Evolutionary conservation across 2,329 filamentous ascomycete species (phyloP).

Genomic region (Exutisphaerella laricina): DNA sequence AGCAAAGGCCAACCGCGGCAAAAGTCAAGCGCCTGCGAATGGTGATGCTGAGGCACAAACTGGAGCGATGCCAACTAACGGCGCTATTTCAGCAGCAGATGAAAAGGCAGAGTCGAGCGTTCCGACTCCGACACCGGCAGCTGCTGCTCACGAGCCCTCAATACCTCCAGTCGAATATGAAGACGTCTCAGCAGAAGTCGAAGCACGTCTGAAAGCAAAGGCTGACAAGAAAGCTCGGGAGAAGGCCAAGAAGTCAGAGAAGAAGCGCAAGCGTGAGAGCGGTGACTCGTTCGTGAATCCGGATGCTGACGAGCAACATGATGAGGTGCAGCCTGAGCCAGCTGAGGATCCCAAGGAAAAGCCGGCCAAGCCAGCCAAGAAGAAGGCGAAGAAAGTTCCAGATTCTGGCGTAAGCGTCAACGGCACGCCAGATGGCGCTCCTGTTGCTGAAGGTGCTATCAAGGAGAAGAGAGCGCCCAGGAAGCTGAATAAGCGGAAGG

Average conservation of each 20-base stretch:
- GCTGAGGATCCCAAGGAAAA: not conserved
- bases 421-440: not conserved
- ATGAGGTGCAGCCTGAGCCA: not conserved
- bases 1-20: not conserved
- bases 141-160: not conserved
- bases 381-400: constrained; percentile 4
- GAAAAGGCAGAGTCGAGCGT: not conserved
- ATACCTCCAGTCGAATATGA: constrained; percentile 23
- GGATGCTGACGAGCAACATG: constrained; percentile 7
- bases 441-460: not conserved
- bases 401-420: not conserved
- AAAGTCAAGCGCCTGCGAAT: not conserved
- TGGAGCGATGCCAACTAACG: not conserved
- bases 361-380: constrained; percentile 7
- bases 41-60: not conserved
- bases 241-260: constrained; percentile 23
- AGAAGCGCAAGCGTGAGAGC: constrained; percentile 35
- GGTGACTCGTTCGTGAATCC: constrained; percentile 21
- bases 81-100: not conserved
- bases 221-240: constrained; percentile 19
- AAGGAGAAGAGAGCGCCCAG: not conserved
- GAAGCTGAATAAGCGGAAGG: constrained; percentile 3
- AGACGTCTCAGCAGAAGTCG: constrained; percentile 30
- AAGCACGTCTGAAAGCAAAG: constrained; percentile 30
- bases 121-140: not conserved